Evolutionary conservation across 1,284 basidiomycete genomes (phyloP).

Genomic region (Sutorius eximius): DNA sequence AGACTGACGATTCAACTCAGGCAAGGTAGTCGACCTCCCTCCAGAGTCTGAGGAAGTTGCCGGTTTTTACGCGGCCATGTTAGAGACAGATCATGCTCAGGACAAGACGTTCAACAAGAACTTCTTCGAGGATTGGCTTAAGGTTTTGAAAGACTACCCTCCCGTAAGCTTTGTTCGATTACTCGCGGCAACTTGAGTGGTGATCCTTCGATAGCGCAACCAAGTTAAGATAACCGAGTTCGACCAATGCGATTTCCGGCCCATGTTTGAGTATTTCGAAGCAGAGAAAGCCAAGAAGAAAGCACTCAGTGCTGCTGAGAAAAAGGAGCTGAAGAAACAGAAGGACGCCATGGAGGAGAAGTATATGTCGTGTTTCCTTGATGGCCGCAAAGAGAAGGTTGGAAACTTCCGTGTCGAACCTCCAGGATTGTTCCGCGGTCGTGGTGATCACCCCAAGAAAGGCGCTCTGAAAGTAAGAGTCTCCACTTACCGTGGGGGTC

Average conservation of each 20-base stretch:
- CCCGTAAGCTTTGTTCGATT: slow-evolving; percentile 60
- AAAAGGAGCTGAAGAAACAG: slow-evolving; percentile 84
- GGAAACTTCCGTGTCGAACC: slow-evolving; percentile 99
- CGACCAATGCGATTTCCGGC: slow-evolving; percentile 88
- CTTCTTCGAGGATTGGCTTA: slow-evolving; percentile 92
- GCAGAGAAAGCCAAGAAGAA: slow-evolving; percentile 93
- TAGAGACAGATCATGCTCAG: slow-evolving; percentile 92
- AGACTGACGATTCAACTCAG: slow-evolving; percentile 43
- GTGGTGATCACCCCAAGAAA: slow-evolving; percentile 98
- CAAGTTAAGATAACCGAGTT: slow-evolving; percentile 79
- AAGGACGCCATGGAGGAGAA: slow-evolving; percentile 85
- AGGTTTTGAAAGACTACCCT: slow-evolving; percentile 77
- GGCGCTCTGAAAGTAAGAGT: slow-evolving; percentile 84
- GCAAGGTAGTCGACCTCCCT: slow-evolving; percentile 77
- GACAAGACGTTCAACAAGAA: slow-evolving; percentile 92
- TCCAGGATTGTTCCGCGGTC: slow-evolving; percentile 94
- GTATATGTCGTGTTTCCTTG: slow-evolving; percentile 84
- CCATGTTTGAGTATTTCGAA: slow-evolving; percentile 94
- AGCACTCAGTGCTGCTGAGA: slow-evolving; percentile 79
- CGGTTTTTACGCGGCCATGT: slow-evolving; percentile 91
- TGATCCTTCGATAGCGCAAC: slow-evolving; percentile 49
- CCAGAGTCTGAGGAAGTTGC: slow-evolving; percentile 95
- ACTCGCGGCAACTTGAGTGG: not conserved
- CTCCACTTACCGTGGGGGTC: not conserved
- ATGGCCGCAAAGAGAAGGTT: slow-evolving; percentile 96